Conservation (phyloP, 495 filamentous ascomycete species). For the Pseudomonodictys pantanalensis region DNA sequence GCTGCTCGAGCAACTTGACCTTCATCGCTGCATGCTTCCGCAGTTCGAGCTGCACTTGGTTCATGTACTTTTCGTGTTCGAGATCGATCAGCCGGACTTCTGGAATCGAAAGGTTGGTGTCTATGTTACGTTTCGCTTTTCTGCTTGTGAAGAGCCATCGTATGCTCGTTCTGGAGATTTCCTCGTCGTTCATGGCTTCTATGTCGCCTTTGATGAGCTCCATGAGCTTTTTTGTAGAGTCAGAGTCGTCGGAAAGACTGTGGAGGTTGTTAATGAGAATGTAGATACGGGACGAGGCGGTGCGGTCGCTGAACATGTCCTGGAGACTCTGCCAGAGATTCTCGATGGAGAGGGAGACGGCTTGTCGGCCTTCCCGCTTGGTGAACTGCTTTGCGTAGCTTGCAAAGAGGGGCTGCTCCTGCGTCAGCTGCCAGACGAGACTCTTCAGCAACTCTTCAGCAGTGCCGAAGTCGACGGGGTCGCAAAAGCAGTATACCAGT, state of each 20-base stretch:
- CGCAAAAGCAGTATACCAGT: conserved; percentile 45
- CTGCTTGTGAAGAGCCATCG: conserved; percentile 4
- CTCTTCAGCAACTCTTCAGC: conserved; percentile 45
- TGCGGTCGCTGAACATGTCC: background rate
- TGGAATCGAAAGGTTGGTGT: background rate
- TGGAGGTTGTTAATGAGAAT: conserved; percentile 45
- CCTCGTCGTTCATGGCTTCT: background rate
- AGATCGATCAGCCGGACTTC: background rate
- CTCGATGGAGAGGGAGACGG: background rate
- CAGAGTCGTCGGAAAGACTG: conserved; percentile 37
- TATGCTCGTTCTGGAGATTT: background rate
- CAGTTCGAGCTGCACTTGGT: conserved; percentile 6
- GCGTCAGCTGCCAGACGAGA: conserved; percentile 40
- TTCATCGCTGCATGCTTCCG: background rate
- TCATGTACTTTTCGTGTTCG: background rate
- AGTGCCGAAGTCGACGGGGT: conserved; percentile 36
- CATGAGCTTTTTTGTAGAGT: conserved; percentile 42
- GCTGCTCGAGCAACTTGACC: background rate
- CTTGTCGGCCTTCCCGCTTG: conserved; percentile 13
- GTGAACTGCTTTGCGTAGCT: conserved; percentile 40
- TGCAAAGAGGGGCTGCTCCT: conserved; percentile 40
- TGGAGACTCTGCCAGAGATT: conserved; percentile 7
- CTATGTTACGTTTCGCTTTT: background rate
- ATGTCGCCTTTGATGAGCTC: background rate
- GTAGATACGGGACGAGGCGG: conserved; percentile 20